Evolutionary conservation across 768 basidiomycete genomes (phyloP), one percentile per base, ranked within the genome.

Genomic region (Hypholoma sublateritium): DNA sequence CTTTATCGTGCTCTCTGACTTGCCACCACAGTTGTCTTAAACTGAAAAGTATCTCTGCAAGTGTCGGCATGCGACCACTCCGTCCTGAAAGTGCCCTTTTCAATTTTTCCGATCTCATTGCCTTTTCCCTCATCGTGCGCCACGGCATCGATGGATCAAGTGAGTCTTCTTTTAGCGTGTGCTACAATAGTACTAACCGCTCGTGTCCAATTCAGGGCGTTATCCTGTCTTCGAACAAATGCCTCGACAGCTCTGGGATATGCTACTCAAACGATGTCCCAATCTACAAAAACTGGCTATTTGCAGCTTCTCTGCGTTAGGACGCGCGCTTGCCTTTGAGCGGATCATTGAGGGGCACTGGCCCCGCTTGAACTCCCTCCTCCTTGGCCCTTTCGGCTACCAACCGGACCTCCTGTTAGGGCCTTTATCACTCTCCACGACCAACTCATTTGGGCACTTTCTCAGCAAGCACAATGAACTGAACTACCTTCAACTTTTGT

Each of bases 341-440:
- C 75, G 67, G 1, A 65, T 79, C 50, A 67, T 71, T 16, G 66
- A 69, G 32, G 77, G 70, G 7, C 65, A 62, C 51, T 81, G 77
- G 74, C 74, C 77, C 0, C 67, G 67, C 35, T 66, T 82, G 5
- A 69, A 74, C 34, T 73, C 73, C 3, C 70, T 81, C 13, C 80
- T 77, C 4, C 73, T 82, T 2, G 81, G 81, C 22, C 74, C 78
- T 4, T 82, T 82, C 60, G 80, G 79, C 2, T 82, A 81, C 59
- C 71, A 76, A 48, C 57, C 58, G 17, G 77, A 81, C 53, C 79
- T 79, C 60, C 62, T 71, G 4, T 62, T 81, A 6, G 76, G 74
- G 6, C 67, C 70, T 41, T 13, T 17, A 7, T 41, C 12, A 5
- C 39, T 13, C 24, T 50, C 54, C 5, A 63, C 71, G 21, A 69